These are phyloP conservation scores for Mucor mucedo DNA, from an alignment of 371 early-diverging fungal genomes.

Conservation along the genomic window DNA sequence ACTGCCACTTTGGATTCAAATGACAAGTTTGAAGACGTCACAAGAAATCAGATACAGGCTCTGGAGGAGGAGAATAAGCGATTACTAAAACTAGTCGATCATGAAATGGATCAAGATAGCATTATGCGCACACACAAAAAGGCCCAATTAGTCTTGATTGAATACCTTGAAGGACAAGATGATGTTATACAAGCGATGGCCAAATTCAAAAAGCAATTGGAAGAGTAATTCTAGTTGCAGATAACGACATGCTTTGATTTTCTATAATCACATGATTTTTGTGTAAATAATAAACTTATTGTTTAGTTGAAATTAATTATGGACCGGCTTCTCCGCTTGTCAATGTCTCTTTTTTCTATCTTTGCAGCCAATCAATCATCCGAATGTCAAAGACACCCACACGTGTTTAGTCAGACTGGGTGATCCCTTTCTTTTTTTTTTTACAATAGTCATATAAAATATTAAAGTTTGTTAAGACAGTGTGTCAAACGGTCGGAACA, in stretches of 20 bases:
- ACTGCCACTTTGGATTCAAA: background rate
- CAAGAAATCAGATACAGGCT: background rate
- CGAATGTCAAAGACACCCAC: too few relatives aligned
- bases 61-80: background rate
- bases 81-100: background rate
- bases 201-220: conserved; percentile 44
- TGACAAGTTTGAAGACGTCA: too few relatives aligned
- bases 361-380: too few relatives aligned
- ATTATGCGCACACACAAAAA: conserved; percentile 38
- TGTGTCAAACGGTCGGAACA: background rate
- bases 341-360: too few relatives aligned
- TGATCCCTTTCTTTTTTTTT: too few relatives aligned
- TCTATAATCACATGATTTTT: background rate
- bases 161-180: conserved; percentile 47
- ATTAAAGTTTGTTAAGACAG: background rate
- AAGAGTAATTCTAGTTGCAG: conserved; percentile 16
- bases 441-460: background rate
- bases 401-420: too few relatives aligned
- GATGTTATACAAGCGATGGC: conserved; percentile 37
- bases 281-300: too few relatives aligned
- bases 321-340: too few relatives aligned
- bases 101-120: conserved; percentile 24
- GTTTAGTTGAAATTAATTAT: too few relatives aligned
- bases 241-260: conserved; percentile 7
- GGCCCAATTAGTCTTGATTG: conserved; percentile 44